Conservation (phyloP, 306 rosid species). For the Cucurbita moschata region DNA sequence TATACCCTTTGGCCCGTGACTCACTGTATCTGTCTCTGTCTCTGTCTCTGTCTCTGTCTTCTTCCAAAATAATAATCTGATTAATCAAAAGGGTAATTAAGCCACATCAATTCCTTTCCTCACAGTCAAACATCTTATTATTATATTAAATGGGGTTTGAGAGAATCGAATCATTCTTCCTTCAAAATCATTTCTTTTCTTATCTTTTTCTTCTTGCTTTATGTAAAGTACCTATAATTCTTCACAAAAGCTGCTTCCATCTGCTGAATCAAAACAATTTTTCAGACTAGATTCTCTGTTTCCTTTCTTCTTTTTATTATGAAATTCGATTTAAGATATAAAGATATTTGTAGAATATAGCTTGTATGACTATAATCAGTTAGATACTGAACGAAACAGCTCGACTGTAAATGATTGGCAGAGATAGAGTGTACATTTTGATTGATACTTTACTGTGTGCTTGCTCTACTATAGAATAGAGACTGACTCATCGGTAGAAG, state of each 20-base stretch:
- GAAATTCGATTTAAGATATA: no score
- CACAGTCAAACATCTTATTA: neutral
- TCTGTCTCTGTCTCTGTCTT: neutral
- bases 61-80: neutral
- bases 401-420: no score
- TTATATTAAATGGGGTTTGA: neutral
- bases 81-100: neutral
- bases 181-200: neutral
- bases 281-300: conserved; percentile 1
- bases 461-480: no score
- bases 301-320: neutral
- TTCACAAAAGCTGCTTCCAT: neutral
- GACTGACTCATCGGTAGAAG: no score
- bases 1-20: conserved; percentile 1
- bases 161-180: conserved; percentile 4
- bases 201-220: neutral
- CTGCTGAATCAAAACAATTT: neutral
- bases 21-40: no score
- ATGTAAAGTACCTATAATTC: neutral
- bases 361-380: no score
- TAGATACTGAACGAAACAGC: no score
- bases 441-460: no score
- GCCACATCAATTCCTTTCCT: neutral
- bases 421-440: no score
- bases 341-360: no score